Base-by-base conservation (phyloP, 2,329 filamentous ascomycete genomes). In the Xylariaceae sp. region DNA sequence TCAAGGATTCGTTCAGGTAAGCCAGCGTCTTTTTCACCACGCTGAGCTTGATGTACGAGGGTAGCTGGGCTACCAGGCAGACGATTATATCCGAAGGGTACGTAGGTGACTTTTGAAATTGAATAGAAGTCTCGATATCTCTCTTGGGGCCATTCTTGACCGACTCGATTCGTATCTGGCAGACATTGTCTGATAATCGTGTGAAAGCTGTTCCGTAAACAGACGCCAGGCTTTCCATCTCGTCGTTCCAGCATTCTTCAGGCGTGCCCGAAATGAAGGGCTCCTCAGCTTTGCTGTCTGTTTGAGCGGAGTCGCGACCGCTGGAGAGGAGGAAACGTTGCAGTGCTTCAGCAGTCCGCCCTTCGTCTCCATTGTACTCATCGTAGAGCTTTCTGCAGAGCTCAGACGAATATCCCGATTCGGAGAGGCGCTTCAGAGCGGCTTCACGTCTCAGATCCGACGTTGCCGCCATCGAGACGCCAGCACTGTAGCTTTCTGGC, bases 31-130 rank as follows among this genome's bases (percentile, higher is more conserved):
- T 80, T 47, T 85, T 81, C 49, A 92, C 76, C 23, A 94, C 80
- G 51, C 88, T 94, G 9, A 98, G 68, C 40, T 90, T 85, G 52
- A 96, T 93, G 51, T 98, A 94, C 3, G 92, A 87, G 14, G 92
- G 92, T 10, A 96, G 70, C 9, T 75, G 73, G 17, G 78, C 70
- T 29, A 75, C 59, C 11, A 95, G 68, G 3, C 80, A 77, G 22
- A 95, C 64, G 8, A 93, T 72, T 67, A 63, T 76, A 58, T 56
- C 74, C 49, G 50, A 70, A 1, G 92, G 92, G 57, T 96, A 98
- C 30, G 72, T 67, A 3, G 72, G 72, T 2, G 86, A 78, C 44
- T 73, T 82, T 37, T 84, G 77, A 41, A 90, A 79, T 50, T 86
- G 81, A 2, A 78, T 47, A 25, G 63, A 60, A 1, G 75, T 65